phyloP scores from a whole-genome alignment of 176 grass and related monocot genomes.

The Guadua angustifolia region DNA sequence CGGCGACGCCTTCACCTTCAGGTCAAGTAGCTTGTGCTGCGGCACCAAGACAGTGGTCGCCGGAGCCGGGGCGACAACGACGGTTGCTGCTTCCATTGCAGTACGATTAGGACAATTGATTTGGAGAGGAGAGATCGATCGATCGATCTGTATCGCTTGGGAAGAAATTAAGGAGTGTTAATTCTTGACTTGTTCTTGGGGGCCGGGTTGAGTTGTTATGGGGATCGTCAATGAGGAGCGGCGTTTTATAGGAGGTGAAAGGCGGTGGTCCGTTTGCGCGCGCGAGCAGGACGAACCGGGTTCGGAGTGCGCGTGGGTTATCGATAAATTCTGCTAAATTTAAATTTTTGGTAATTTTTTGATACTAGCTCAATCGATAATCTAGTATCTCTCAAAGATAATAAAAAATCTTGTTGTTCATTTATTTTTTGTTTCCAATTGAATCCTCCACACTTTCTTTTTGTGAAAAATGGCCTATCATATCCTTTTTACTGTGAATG shows the following conservation, averaged over 20 bases:
- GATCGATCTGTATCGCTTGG: background rate
- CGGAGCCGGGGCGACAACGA: slow-evolving; percentile 15
- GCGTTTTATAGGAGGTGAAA: slow-evolving; percentile 12
- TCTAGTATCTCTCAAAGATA: too few relatives aligned
- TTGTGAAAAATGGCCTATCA: too few relatives aligned
- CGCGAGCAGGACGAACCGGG: too few relatives aligned
- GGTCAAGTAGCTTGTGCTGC: slow-evolving; percentile 42
- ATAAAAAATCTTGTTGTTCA: too few relatives aligned
- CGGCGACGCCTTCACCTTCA: background rate
- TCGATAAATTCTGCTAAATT: too few relatives aligned
- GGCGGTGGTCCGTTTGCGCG: too few relatives aligned
- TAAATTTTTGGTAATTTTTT: too few relatives aligned
- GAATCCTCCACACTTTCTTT: too few relatives aligned
- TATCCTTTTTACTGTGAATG: too few relatives aligned
- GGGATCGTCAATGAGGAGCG: background rate
- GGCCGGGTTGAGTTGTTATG: background rate
- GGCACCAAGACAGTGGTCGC: background rate
- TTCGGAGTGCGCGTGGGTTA: too few relatives aligned
- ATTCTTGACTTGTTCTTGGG: background rate
- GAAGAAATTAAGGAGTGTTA: background rate
- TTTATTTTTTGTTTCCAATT: too few relatives aligned
- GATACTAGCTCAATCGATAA: too few relatives aligned
- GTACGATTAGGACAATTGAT: background rate
- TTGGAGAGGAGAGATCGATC: background rate
- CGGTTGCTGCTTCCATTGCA: slow-evolving; percentile 28